Percentiles rank a stretch among this genome's conserved stretches.
phyloP scores from a whole-genome alignment of 768 basidiomycete genomes.

The Termitomyces heimii region DNA sequence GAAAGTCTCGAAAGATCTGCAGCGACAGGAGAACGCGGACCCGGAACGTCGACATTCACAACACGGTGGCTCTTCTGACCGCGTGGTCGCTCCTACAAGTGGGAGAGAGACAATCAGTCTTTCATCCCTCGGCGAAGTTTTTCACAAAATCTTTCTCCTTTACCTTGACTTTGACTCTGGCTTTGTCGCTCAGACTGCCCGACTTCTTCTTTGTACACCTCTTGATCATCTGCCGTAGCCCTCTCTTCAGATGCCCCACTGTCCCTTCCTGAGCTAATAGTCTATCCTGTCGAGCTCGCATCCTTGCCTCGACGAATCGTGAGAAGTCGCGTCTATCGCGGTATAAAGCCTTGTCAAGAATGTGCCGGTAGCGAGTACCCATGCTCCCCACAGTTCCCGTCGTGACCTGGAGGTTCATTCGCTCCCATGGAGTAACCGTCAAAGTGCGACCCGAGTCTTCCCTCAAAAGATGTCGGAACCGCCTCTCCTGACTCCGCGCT shows the following conservation, averaged over 20 bases:
- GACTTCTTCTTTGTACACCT: background rate
- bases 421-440: background rate
- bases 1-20: background rate
- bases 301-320: background rate
- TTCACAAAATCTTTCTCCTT: background rate
- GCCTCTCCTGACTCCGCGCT: background rate
- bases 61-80: background rate
- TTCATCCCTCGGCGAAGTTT: background rate
- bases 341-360: background rate
- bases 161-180: background rate
- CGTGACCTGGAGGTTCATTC: background rate
- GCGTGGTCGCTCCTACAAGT: background rate
- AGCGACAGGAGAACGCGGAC: background rate
- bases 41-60: background rate
- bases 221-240: background rate
- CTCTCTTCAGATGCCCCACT: too few relatives aligned
- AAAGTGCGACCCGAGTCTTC: background rate
- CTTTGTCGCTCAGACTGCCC: background rate
- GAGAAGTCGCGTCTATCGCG: background rate
- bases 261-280: background rate
- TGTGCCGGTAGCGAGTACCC: background rate
- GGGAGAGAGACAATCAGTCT: background rate
- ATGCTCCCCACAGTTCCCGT: background rate
- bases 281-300: too few relatives aligned
- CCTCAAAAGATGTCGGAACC: background rate